Conservation (phyloP, 345 rosid species). For the Gossypioides kirkii region DNA sequence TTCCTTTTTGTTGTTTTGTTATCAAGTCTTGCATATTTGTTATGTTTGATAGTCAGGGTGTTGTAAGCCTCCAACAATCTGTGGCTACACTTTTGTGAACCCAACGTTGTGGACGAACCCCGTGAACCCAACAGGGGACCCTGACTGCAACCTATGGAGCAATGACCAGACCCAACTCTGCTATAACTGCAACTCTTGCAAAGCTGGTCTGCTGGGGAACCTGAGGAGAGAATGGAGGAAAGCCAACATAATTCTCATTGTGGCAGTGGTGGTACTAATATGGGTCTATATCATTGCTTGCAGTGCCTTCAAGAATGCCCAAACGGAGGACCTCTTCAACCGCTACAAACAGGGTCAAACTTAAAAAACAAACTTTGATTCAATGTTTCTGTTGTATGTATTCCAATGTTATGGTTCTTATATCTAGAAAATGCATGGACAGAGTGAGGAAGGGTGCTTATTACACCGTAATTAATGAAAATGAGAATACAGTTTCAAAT, state of each 20-base stretch:
- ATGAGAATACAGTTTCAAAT: constrained; percentile 18
- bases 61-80: constrained; percentile 79
- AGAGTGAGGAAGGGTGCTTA: not conserved
- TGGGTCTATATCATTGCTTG: constrained; percentile 82
- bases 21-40: not conserved
- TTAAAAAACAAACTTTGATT: not conserved
- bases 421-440: constrained; percentile 18
- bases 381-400: constrained; percentile 12
- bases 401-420: constrained; percentile 1
- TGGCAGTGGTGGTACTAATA: constrained; percentile 65
- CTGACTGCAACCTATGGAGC: constrained; percentile 81
- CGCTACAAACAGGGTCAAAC: constrained; percentile 64
- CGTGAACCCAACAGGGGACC: constrained; percentile 56
- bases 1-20: not conserved
- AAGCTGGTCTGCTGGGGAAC: constrained; percentile 75
- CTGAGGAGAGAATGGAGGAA: constrained; percentile 83
- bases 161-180: constrained; percentile 80
- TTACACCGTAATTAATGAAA: not conserved
- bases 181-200: constrained; percentile 81
- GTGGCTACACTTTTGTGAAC: constrained; percentile 80
- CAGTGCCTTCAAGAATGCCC: constrained; percentile 82
- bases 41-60: constrained; percentile 64
- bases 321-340: constrained; percentile 68
- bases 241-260: constrained; percentile 67
- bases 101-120: constrained; percentile 83